Evolutionary conservation across 331 rosid species (phyloP).

Genomic region (Malus hybrid): DNA sequence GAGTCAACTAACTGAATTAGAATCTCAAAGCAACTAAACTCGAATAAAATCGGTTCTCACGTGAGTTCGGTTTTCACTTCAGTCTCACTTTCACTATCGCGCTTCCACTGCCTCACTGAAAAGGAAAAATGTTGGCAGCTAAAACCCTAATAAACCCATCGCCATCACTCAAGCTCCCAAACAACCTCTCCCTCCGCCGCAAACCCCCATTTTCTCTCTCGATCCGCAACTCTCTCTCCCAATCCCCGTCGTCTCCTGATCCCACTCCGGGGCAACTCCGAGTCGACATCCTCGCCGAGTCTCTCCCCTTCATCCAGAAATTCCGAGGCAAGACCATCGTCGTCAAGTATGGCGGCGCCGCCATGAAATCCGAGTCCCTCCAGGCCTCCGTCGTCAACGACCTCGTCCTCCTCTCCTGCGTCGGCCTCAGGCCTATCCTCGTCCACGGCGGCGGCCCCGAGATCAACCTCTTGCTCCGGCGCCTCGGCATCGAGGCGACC

Average conservation of each 20-base stretch:
- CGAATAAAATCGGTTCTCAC: too few relatives aligned
- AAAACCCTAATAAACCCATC: slow-evolving; percentile 25
- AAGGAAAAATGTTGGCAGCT: slow-evolving; percentile 32
- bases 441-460: slow-evolving; percentile 97
- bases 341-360: slow-evolving; percentile 89
- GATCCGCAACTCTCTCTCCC: slow-evolving; percentile 20
- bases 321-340: slow-evolving; percentile 84
- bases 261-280: slow-evolving; percentile 63
- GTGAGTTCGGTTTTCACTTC: background rate
- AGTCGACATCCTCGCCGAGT: slow-evolving; percentile 81
- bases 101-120: background rate
- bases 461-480: slow-evolving; percentile 76
- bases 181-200: slow-evolving; percentile 1
- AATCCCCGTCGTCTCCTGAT: background rate
- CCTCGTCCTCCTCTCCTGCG: slow-evolving; percentile 81
- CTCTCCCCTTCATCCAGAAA: slow-evolving; percentile 87
- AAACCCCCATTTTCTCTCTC: slow-evolving; percentile 9
- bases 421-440: slow-evolving; percentile 75
- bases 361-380: slow-evolving; percentile 77
- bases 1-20: too few relatives aligned
- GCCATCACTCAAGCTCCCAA: background rate
- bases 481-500: slow-evolving; percentile 63
- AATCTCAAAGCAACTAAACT: too few relatives aligned
- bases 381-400: slow-evolving; percentile 87
- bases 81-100: background rate